Evolutionary conservation across 2,329 filamentous ascomycete genomes (phyloP).

Genomic region (Aspergillus pseudoviridinutans): DNA sequence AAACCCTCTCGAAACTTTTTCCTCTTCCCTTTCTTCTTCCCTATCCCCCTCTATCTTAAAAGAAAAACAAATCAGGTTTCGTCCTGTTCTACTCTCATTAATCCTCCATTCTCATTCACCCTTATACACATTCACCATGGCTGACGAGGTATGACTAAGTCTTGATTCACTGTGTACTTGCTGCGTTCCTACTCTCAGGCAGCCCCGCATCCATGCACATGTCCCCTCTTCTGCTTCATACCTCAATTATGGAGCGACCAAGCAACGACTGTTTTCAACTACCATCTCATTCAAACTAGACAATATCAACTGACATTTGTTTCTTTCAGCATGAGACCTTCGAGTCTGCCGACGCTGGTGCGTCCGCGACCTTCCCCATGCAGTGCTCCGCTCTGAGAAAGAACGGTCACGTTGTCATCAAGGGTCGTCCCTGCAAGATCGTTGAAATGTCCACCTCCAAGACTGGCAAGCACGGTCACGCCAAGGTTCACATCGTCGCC

Average conservation of each 20-base stretch:
- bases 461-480: conserved; percentile 99
- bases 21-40: conserved; percentile 16
- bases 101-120: conserved; percentile 7
- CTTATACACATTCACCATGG: conserved; percentile 51
- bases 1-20: conserved; percentile 18
- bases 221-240: conserved; percentile 6
- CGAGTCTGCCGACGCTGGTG: conserved; percentile 93
- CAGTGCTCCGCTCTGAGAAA: conserved; percentile 99
- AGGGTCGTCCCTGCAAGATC: conserved; percentile 99
- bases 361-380: conserved; percentile 91
- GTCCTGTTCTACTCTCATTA: conserved; percentile 13
- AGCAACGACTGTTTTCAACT: not conserved
- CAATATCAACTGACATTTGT: conserved; percentile 14
- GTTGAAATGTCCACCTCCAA: conserved; percentile 99
- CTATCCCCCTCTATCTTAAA: conserved; percentile 14
- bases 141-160: conserved; percentile 58
- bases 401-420: conserved; percentile 98
- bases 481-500: conserved; percentile 98
- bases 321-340: conserved; percentile 66
- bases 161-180: conserved; percentile 11
- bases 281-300: not conserved
- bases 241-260: conserved; percentile 2
- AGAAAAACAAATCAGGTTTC: conserved; percentile 11
- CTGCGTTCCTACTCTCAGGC: conserved; percentile 21
- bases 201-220: conserved; percentile 28